Evolutionary conservation across 306 rosid genomes (phyloP).

Genomic region (Urtica urens): DNA sequence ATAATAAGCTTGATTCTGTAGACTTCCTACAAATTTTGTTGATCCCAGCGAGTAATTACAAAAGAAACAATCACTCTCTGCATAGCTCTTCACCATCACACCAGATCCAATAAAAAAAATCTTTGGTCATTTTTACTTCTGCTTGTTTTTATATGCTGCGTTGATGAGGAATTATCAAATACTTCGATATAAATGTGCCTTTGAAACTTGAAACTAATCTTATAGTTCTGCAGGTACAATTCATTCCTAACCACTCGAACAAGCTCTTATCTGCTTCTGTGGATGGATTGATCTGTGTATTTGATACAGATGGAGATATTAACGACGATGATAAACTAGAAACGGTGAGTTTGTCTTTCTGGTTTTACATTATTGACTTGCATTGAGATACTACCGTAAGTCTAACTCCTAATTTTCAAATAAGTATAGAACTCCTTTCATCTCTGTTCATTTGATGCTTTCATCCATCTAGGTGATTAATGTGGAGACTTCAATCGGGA

Average conservation of each 20-base stretch:
- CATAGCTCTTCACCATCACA: too few species aligned
- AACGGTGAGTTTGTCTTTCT: conserved; percentile 38
- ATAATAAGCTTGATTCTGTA: background rate
- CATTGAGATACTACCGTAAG: background rate
- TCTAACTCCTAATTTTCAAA: background rate
- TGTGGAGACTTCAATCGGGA: conserved; percentile 76
- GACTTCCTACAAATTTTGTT: background rate
- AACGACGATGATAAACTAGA: conserved; percentile 83
- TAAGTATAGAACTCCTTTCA: conserved; percentile 9
- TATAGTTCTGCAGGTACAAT: conserved; percentile 85
- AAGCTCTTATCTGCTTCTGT: conserved; percentile 86
- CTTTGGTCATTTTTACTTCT: too few species aligned
- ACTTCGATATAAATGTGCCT: too few species aligned
- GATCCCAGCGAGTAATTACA: too few species aligned
- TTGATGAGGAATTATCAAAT: too few species aligned
- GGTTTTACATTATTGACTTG: background rate
- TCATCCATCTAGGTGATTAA: conserved; percentile 62
- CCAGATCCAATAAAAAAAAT: too few species aligned
- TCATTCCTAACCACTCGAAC: conserved; percentile 56
- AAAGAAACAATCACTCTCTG: too few species aligned
- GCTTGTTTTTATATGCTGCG: too few species aligned
- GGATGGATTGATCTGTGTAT: conserved; percentile 87
- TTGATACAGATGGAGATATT: conserved; percentile 67
- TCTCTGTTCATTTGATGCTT: conserved; percentile 8
- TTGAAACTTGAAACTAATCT: too few species aligned